phyloP scores from a whole-genome alignment of 1,284 basidiomycete species.

The Boletus semigastroideus region DNA sequence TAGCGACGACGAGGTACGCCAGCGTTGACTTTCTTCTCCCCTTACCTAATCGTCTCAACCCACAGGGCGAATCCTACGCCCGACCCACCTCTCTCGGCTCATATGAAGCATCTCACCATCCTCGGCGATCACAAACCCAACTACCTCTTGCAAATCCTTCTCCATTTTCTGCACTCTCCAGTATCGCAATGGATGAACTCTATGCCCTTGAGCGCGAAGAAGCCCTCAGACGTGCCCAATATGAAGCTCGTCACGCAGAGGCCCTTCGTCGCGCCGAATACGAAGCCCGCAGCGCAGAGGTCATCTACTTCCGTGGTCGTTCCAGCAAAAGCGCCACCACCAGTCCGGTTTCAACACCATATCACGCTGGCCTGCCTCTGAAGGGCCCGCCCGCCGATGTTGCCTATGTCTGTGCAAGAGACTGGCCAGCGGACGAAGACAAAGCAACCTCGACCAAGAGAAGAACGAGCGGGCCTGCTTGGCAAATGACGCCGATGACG shows the following conservation, averaged over 20 bases:
- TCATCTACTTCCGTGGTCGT: constrained; percentile 45
- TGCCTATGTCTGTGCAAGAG: constrained; percentile 43
- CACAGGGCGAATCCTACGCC: constrained; percentile 63
- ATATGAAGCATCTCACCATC: constrained; percentile 45
- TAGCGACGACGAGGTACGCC: constrained; percentile 74
- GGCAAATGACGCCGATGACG: constrained; percentile 45
- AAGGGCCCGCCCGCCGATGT: constrained; percentile 32
- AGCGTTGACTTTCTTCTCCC: constrained; percentile 22
- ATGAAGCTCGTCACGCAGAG: constrained; percentile 78
- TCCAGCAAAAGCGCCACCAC: constrained; percentile 68
- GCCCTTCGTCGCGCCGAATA: constrained; percentile 80
- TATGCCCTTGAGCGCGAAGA: constrained; percentile 85
- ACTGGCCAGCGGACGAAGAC: constrained; percentile 36
- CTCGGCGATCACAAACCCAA: constrained; percentile 42
- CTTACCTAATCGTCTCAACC: constrained; percentile 13
- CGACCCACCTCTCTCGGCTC: constrained; percentile 59
- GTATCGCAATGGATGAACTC: constrained; percentile 83
- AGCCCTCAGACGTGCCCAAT: constrained; percentile 80
- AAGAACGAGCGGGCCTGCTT: constrained; percentile 52
- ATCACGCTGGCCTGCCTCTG: constrained; percentile 32
- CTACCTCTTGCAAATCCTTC: constrained; percentile 40
- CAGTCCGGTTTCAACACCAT: constrained; percentile 61
- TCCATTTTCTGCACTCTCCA: constrained; percentile 74
- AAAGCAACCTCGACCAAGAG: constrained; percentile 30
- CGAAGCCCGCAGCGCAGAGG: constrained; percentile 61